A percentile compares a stretch with the other conserved stretches of the same genome.
Conservation (phyloP, 805 yeast species). For the Barnettozyma sucrosica region DNA sequence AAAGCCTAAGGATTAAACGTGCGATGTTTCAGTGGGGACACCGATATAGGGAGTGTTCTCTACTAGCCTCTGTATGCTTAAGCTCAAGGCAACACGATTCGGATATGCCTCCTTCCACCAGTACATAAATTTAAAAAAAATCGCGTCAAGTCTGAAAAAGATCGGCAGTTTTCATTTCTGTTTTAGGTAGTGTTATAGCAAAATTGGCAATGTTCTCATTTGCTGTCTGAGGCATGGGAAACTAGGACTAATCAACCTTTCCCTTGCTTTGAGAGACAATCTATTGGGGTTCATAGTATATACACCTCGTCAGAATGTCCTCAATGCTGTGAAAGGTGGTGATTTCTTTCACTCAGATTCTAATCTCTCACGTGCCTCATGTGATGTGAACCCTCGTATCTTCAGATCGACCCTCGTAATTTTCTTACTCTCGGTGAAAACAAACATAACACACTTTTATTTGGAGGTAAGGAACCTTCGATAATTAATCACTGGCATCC, state of each 20-base stretch:
- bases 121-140: neutral
- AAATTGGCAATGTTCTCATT: neutral
- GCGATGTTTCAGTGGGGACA: neutral
- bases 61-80: neutral
- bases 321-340: neutral
- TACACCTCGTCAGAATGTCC: neutral
- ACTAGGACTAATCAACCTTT: neutral
- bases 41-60: neutral
- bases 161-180: conserved; percentile 1
- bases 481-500: neutral
- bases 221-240: neutral
- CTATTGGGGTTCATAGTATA: no score
- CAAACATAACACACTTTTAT: neutral
- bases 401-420: neutral
- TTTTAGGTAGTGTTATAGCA: conserved; percentile 4
- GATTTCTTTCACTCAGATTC: neutral
- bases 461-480: no score
- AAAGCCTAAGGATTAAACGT: neutral
- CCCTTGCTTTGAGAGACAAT: no score
- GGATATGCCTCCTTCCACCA: neutral
- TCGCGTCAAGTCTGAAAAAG: conserved; percentile 1
- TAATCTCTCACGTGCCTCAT: neutral
- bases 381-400: neutral
- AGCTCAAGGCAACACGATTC: neutral
- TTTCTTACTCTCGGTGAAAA: neutral